Conservation (phyloP, 78 protist species). For the Creolimax fragrantissima region DNA sequence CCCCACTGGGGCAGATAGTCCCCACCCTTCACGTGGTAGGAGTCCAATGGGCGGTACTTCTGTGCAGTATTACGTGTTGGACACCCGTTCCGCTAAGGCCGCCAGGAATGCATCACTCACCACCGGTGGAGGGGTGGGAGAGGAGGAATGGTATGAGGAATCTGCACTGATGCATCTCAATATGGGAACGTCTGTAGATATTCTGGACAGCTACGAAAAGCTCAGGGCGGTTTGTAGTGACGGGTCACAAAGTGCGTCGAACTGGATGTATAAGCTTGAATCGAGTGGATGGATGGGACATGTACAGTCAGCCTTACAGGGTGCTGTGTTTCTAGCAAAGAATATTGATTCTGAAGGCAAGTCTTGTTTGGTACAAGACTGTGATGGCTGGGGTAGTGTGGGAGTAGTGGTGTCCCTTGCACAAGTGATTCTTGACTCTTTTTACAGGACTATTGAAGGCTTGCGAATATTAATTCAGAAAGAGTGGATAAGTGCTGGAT, state of each 20-base stretch:
- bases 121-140: background rate
- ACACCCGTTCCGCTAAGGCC: background rate
- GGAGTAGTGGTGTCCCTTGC: background rate
- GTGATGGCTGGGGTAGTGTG: background rate
- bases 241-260: background rate
- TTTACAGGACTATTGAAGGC: conserved; percentile 79
- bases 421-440: conserved; percentile 68
- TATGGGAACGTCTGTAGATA: background rate
- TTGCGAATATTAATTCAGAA: conserved; percentile 77
- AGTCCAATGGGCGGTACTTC: background rate
- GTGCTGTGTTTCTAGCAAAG: background rate
- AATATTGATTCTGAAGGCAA: background rate
- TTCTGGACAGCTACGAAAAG: background rate
- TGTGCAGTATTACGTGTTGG: background rate
- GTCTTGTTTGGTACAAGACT: background rate
- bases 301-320: background rate
- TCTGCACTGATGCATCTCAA: background rate
- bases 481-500: conserved; percentile 89
- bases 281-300: background rate
- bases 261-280: background rate
- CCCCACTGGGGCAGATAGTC: background rate
- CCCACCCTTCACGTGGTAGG: background rate
- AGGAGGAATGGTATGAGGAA: background rate
- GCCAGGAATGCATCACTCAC: background rate
- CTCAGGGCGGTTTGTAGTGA: background rate